phyloP scores from a whole-genome alignment of 1,284 basidiomycete species.

The Leccinum huronense region DNA sequence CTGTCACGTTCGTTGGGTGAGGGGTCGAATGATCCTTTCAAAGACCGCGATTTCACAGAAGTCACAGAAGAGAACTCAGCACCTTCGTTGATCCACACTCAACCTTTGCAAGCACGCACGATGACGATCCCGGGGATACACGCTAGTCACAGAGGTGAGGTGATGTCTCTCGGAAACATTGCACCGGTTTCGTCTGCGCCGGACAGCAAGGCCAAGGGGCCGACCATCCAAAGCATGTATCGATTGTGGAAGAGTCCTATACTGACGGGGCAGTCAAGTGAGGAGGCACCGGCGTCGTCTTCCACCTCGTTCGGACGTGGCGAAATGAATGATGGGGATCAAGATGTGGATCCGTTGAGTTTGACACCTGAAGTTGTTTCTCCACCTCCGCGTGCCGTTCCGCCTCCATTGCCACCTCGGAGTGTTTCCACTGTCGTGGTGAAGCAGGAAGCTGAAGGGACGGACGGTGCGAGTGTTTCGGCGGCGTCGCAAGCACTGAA shows the following conservation, averaged over 20 bases:
- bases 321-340: slow-evolving; percentile 31
- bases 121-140: slow-evolving; percentile 84
- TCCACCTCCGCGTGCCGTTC: slow-evolving; percentile 20
- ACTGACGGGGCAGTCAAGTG: slow-evolving; percentile 30
- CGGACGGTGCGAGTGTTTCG: slow-evolving; percentile 31
- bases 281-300: slow-evolving; percentile 27
- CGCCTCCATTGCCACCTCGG: slow-evolving; percentile 61
- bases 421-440: slow-evolving; percentile 35
- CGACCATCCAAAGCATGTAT: slow-evolving; percentile 64
- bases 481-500: slow-evolving; percentile 55
- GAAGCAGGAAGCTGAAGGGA: slow-evolving; percentile 33
- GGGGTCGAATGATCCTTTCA: slow-evolving; percentile 22
- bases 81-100: slow-evolving; percentile 60
- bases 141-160: slow-evolving; percentile 71
- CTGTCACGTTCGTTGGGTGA: slow-evolving; percentile 36
- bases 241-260: slow-evolving; percentile 63
- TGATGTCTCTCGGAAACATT: slow-evolving; percentile 75
- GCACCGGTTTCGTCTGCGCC: slow-evolving; percentile 46
- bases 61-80: slow-evolving; percentile 22
- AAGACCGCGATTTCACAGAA: slow-evolving; percentile 33
- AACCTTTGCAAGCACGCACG: slow-evolving; percentile 64
- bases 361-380: slow-evolving; percentile 21
- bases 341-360: slow-evolving; percentile 31
- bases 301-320: slow-evolving; percentile 18
- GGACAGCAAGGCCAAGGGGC: slow-evolving; percentile 46